Base-by-base conservation (phyloP, 2,329 filamentous ascomycete species). In the Claviceps digitariae region DNA sequence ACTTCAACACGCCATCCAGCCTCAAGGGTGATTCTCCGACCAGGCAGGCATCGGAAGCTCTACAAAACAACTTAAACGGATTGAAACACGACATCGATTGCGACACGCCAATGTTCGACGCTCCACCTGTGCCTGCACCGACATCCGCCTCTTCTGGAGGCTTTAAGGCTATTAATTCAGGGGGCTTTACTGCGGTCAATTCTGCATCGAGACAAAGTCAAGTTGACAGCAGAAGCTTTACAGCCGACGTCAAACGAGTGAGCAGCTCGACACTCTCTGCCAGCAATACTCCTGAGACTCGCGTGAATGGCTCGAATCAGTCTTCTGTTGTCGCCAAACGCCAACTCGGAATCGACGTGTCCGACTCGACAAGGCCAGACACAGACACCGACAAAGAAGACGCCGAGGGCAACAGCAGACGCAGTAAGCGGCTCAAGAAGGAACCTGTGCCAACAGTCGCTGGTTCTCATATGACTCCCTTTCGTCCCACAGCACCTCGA, bases 391-490 rank as follows among this genome's bases (percentile, higher is more conserved):
- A 76, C 45, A 75, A 72, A 36, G 79, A 80, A 10, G 84, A 89
- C 52, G 69, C 68, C 1, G 85, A 89, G 50, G 74, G 73, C 59
- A 79, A 79, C 57, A 88, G 86, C 58, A 81, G 93, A 57, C 83
- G 91, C 54, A 96, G 90, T 69, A 98, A 98, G 72, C 83, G 93
- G 45, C 75, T 95, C 13, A 95, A 93, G 69, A 95, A 94, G 55
- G 79, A 82, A 68, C 73, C 75, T 45, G 79, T 84, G 38, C 89
- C 91, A 45, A 95, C 88, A 36, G 89, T 98, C 60, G 90, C 90
- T 58, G 93, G 93, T 52, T 97, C 91, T 51, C 90, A 97, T 70
- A 97, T 97, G 90, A 93, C 88, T 56, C 81, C 91, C 63, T 90
- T 95, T 64, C 87, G 91, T 52, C 88, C 91, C 54, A 84, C 86